These are phyloP conservation scores for Verticillium dahliae DNA, from an alignment of 2,329 filamentous ascomycete species.

Conservation along the genomic window DNA sequence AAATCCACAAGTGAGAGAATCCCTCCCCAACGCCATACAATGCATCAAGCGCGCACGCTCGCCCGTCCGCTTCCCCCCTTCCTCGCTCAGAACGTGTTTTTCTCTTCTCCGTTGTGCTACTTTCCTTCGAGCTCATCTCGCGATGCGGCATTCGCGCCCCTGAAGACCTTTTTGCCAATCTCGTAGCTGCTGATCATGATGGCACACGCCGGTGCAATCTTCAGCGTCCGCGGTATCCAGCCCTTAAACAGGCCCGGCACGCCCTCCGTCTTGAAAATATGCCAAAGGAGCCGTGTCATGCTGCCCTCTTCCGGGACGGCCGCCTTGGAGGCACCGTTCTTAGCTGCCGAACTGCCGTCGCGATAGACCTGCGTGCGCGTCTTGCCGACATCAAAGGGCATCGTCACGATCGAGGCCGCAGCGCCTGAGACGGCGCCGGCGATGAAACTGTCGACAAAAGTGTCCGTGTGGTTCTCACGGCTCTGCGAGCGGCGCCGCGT, in stretches of 20 bases:
- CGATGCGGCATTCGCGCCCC: constrained; percentile 58
- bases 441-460: constrained; percentile 82
- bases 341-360: constrained; percentile 36
- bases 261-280: constrained; percentile 86
- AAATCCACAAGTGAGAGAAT: not conserved
- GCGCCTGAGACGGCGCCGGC: constrained; percentile 80
- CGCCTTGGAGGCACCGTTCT: constrained; percentile 25
- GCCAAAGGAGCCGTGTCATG: constrained; percentile 79
- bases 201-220: constrained; percentile 92
- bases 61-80: not conserved
- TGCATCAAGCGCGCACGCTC: constrained; percentile 1
- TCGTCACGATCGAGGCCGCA: constrained; percentile 81
- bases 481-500: constrained; percentile 52
- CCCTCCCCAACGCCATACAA: constrained; percentile 1
- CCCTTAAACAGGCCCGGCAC: constrained; percentile 76
- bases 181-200: constrained; percentile 99
- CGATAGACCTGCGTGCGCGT: constrained; percentile 83
- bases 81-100: not conserved
- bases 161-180: constrained; percentile 83
- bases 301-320: constrained; percentile 62
- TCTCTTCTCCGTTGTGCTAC: not conserved
- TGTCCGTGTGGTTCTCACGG: constrained; percentile 64
- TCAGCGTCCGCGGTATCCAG: constrained; percentile 85
- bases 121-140: constrained; percentile 15
- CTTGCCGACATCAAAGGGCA: constrained; percentile 96